Percentiles rank a stretch among this genome's conserved stretches.
Evolutionary conservation across 805 yeast species (phyloP).

Genomic region (Suhomyces emberorum): DNA sequence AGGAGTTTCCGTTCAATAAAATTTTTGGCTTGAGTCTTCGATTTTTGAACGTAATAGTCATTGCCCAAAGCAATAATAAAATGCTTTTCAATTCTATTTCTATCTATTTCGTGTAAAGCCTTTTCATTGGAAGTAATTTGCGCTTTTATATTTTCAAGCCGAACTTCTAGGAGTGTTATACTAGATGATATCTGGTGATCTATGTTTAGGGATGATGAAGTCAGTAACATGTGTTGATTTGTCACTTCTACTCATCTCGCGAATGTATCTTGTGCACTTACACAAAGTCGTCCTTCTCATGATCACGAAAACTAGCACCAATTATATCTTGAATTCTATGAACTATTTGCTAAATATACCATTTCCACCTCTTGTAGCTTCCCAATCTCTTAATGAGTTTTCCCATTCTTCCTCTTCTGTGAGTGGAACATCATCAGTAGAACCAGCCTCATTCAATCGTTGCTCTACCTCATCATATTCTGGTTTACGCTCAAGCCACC

Average conservation of each 20-base stretch:
- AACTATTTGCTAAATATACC: too few relatives aligned
- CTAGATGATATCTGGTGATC: too few relatives aligned
- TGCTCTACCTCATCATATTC: conserved; percentile 58
- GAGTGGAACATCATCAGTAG: conserved; percentile 36
- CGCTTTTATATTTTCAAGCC: too few relatives aligned
- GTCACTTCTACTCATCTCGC: too few relatives aligned
- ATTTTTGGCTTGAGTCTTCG: conserved; percentile 23
- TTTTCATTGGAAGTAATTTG: too few relatives aligned
- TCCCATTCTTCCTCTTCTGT: conserved; percentile 75
- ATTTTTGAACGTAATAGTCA: conserved; percentile 39
- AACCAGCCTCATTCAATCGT: conserved; percentile 44
- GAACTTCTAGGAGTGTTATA: too few relatives aligned
- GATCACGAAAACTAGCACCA: too few relatives aligned
- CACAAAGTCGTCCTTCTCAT: too few relatives aligned
- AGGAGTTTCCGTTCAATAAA: conserved; percentile 26
- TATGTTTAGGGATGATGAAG: too few relatives aligned
- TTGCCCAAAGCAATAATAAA: conserved; percentile 36
- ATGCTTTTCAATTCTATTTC: conserved; percentile 2
- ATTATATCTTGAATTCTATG: too few relatives aligned
- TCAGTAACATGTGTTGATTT: too few relatives aligned
- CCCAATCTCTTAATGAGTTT: conserved; percentile 29
- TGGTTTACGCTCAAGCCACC: conserved; percentile 89
- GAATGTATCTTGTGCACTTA: too few relatives aligned
- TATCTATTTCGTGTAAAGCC: conserved; percentile 1
- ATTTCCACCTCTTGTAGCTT: conserved; percentile 17